Base-by-base conservation (phyloP, 2,329 filamentous ascomycete species). In the Fonsecaea multimorphosa region DNA sequence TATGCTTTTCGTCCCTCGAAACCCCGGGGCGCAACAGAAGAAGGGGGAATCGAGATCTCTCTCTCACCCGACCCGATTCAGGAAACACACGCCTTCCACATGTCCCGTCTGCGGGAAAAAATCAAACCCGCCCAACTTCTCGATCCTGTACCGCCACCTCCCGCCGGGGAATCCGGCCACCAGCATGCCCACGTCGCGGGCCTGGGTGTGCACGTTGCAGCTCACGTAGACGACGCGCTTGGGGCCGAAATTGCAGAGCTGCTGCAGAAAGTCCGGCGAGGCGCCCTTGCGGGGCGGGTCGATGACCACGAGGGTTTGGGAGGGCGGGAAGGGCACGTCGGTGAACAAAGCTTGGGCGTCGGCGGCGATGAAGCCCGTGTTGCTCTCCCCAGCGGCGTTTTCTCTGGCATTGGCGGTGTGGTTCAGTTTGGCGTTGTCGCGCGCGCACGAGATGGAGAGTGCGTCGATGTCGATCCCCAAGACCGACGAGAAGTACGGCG, bases 161-260 rank as follows among this genome's bases (percentile, higher is more conserved):
- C 60, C 95, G 83, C 16, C 76, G 73, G n/a, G n/a, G n/a, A 86
- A 79, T 0, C 93, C 93, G 38, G 89, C 85, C 0, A 98, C 92
- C 73, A 99, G 79, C 67, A 94, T 87, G 0, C 93, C 95, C 0
- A 99, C 89, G 78, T 99, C 95, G 60, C 95, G 83, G 14, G 95
- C 95, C 84, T 98, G 95, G 8, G 94, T 98, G 76, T 99, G 95
- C 70, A 99, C 95, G 74, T 99, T 99, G 74, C 95, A 99, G 75
- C 91, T 96, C 46, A 99, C 94, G 76, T 99, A 99, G 3, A 97
- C 87, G 11, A 99, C 87, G 65, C 95, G 84, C 69, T 84, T 84
- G 0, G 95, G 94, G 0, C 85, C 90, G 73, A 91, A 97, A 5
- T 81, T 78, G 61, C 97, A 80, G 73, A 99, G 79, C 81, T 99